Conservation (phyloP, 805 yeast species). For the Ogataea nitratoaversa region DNA sequence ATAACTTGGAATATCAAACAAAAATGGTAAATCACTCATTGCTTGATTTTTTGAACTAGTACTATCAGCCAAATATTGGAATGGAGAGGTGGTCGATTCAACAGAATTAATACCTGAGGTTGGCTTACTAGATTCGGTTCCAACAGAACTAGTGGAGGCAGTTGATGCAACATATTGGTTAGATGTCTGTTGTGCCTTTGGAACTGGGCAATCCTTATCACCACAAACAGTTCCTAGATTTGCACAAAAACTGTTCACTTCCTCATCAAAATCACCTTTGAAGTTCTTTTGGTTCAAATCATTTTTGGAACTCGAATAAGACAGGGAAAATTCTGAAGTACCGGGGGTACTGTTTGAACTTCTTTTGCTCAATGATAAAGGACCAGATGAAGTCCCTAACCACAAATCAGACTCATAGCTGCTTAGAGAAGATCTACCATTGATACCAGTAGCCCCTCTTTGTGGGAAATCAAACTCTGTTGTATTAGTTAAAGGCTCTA, state of each 20-base stretch:
- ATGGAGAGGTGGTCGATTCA: constrained; percentile 16
- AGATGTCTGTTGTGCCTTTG: constrained; percentile 31
- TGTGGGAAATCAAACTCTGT: constrained; percentile 2
- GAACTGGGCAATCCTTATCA: constrained; percentile 61
- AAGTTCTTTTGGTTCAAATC: constrained; percentile 20
- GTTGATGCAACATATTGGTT: constrained; percentile 3
- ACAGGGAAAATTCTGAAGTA: neutral
- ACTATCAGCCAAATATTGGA: constrained; percentile 16
- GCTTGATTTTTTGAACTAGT: constrained; percentile 3
- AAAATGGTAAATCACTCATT: constrained; percentile 40
- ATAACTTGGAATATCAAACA: constrained; percentile 44
- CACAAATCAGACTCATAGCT: neutral
- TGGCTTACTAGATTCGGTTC: constrained; percentile 1
- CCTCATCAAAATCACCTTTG: constrained; percentile 55
- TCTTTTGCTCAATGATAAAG: neutral
- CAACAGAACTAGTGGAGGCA: constrained; percentile 7
- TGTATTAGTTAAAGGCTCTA: neutral
- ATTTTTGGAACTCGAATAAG: constrained; percentile 1
- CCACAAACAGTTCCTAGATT: constrained; percentile 83
- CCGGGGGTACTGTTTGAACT: constrained; percentile 1
- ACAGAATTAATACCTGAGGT: constrained; percentile 3
- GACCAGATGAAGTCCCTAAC: neutral
- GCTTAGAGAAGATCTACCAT: neutral
- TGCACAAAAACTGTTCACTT: constrained; percentile 70
- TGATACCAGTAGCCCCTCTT: neutral